Base-by-base conservation (phyloP, 192 early-diverging fungal species). In the Pilobolus umbonatus region DNA sequence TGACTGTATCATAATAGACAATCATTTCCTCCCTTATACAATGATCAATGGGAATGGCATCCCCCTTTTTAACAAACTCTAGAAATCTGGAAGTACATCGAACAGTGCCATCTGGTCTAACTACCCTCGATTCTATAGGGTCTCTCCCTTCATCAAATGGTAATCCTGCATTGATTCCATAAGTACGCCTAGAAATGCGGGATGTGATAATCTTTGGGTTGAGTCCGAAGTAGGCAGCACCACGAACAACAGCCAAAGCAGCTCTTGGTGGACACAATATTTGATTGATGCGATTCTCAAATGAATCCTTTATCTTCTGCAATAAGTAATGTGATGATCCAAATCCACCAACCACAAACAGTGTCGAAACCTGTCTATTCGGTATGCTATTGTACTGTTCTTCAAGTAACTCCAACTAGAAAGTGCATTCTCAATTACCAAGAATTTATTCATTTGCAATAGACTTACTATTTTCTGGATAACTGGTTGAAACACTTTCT, bases 321-420 rank as follows among this genome's bases (percentile, higher is more conserved):
- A 68, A 74, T 29, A 81, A 60, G 28, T 78, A 78, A 28, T 64
- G 55, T 7, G 76, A 78, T 50, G 75, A 74, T 14, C 79, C 77
- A 55, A 78, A 78, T 29, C 79, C 79, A 32, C 79, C 79, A 22
- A 78, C 79, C 32, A 81, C 55, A 38, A 81, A 81, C n/a, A 81
- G 75, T 24, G 70, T 65, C 6, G 58, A 25, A 50, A 81, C 32
- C 42, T 51, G 52, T 53, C 69, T 44, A 57, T 67, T 50, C 44
- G 55, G 14, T 12, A 65, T 28, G 34, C 72, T 59, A 24, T 53
- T 46, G 39, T 76, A 64, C 60, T 80, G 79, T 15, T 60, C 28
- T 45, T 74, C 58, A 34, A 80, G 72, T 50, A 80, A 24, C 26
- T 50, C 49, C 11, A 80, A n/a, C 57, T 75, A 57, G n/a, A 28